phyloP scores from a whole-genome alignment of 148 eudicot genomes.

The Drosera capensis region DNA sequence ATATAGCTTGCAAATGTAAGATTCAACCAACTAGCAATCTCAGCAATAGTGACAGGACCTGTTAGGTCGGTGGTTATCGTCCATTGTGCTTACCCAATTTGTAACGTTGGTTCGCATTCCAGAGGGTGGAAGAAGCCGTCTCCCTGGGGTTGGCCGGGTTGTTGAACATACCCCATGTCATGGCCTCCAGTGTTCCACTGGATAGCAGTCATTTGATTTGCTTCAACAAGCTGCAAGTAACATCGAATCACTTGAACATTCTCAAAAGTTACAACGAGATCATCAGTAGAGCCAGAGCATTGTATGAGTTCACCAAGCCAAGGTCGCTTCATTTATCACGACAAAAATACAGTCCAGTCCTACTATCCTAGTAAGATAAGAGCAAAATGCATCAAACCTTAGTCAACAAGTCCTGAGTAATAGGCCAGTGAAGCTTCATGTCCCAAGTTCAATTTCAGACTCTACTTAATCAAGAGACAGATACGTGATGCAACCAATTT shows the following conservation, averaged over 20 bases:
- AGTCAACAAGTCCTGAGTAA: no score
- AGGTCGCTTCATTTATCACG: neutral
- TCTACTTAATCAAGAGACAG: no score
- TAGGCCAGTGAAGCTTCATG: no score
- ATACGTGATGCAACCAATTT: no score
- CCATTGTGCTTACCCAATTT: conserved; percentile 86
- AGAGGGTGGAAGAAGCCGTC: conserved; percentile 63
- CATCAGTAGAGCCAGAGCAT: no score
- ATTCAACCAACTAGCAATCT: neutral
- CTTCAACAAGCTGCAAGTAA: conserved; percentile 50
- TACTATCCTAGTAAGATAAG: no score
- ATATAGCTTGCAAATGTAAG: neutral
- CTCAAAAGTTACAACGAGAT: conserved; percentile 22
- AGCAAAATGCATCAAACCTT: no score
- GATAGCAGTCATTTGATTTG: conserved; percentile 33
- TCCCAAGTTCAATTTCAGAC: no score
- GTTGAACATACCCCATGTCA: conserved; percentile 48
- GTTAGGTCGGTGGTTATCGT: no score
- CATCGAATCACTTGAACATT: conserved; percentile 33
- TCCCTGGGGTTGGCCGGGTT: conserved; percentile 37
- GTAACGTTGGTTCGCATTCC: conserved; percentile 79
- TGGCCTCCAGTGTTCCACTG: conserved; percentile 50
- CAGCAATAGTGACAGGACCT: neutral
- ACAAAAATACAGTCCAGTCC: no score
- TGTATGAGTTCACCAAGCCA: neutral